Conservation (phyloP, 164 flowering plant genomes). For the Warburgia ugandensis region DNA sequence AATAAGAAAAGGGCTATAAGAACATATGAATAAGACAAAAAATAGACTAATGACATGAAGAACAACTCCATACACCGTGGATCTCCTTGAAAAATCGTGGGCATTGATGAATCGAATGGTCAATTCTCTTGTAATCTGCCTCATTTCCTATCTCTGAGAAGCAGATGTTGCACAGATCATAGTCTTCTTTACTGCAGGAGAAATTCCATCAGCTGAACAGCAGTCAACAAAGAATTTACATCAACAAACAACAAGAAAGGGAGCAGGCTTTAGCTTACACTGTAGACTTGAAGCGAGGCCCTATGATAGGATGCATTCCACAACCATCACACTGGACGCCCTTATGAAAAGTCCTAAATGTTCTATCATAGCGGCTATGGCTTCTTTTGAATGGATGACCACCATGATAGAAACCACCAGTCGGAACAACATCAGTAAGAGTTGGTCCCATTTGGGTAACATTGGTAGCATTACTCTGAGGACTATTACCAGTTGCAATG, state of each 20-base stretch:
- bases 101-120: slow-evolving; percentile 41
- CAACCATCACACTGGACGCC: slow-evolving; percentile 89
- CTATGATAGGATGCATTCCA: slow-evolving; percentile 76
- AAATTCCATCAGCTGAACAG: too few relatives aligned
- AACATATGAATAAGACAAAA: not conserved
- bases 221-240: too few relatives aligned
- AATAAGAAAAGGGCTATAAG: not conserved
- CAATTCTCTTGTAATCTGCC: slow-evolving; percentile 61
- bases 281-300: slow-evolving; percentile 84
- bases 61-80: slow-evolving; percentile 14
- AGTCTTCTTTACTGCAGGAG: slow-evolving; percentile 57
- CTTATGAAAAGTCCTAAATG: slow-evolving; percentile 46
- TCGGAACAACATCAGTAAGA: slow-evolving; percentile 9
- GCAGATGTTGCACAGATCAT: slow-evolving; percentile 83
- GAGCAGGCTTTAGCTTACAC: slow-evolving; percentile 42
- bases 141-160: slow-evolving; percentile 50
- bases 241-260: not conserved
- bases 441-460: slow-evolving; percentile 1
- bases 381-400: slow-evolving; percentile 19
- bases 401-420: not conserved
- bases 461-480: not conserved
- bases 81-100: slow-evolving; percentile 16
- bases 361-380: slow-evolving; percentile 14
- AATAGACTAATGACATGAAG: not conserved
- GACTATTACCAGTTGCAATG: not conserved